Base-by-base conservation (phyloP, 2,329 filamentous ascomycete species). In the Talaromyces piceae region DNA sequence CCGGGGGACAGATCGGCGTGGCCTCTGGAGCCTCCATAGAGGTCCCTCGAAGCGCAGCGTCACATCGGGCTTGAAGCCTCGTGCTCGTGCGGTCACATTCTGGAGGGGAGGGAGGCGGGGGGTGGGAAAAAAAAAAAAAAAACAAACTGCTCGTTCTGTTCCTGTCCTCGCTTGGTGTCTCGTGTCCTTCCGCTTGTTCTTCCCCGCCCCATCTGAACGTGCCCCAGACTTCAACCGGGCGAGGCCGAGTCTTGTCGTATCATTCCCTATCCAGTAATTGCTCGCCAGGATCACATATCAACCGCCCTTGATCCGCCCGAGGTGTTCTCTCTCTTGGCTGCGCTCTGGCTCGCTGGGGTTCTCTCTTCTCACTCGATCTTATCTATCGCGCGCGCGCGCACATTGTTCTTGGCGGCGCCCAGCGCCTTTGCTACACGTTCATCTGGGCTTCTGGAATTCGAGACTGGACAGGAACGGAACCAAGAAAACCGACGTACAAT, bases 81-180 rank as follows among this genome's bases (percentile, higher is more conserved):
- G 49, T 37, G 46, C 45, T 46, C 28, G 49, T 49, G 49, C 51
- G 53, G 53, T 54, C 53, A 50, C 49, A 54, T 50, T 49, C 27
- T n/a, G n/a, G n/a, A n/a, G n/a, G n/a, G n/a, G n/a, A n/a, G n/a
- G n/a, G n/a, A n/a, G n/a, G n/a, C n/a, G n/a, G n/a, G n/a, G n/a
- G n/a, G n/a, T n/a, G n/a, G n/a, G n/a, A n/a, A n/a, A n/a, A n/a
- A n/a, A n/a, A n/a, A n/a, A n/a, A n/a, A n/a, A 37, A 18, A 8
- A 30, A 30, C 27, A 33, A 33, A n/a, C 30, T 11, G 13, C 16
- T n/a, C 12, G 12, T 16, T 33, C 3, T 33, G 13, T 33, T 33
- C 31, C n/a, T 16, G 13, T 33, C 31, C 18, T 26, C 37, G 44
- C 41, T 26, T 41, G 43, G 45, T 33, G 31, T 49, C 45, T 9